Conservation (phyloP, 805 yeast species). For the Alloascoidea africana region DNA sequence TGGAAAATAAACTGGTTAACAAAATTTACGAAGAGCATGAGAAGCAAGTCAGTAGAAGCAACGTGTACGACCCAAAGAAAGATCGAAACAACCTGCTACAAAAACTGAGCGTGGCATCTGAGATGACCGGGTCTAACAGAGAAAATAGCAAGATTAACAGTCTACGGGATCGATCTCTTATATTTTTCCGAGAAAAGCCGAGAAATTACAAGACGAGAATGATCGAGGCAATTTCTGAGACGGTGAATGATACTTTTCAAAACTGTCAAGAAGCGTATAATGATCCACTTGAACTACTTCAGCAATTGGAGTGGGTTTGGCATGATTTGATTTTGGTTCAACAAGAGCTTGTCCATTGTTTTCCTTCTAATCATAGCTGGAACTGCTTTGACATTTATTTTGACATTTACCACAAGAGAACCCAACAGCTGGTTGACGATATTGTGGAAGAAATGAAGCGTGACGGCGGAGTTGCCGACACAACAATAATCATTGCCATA, state of each 20-base stretch:
- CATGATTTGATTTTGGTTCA: slow-evolving; percentile 60
- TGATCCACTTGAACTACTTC: slow-evolving; percentile 40
- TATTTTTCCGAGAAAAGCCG: slow-evolving; percentile 13
- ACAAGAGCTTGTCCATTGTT: slow-evolving; percentile 37
- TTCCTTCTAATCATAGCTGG: slow-evolving; percentile 60
- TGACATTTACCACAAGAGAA: slow-evolving; percentile 48
- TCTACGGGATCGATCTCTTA: slow-evolving; percentile 11
- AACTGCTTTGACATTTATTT: slow-evolving; percentile 45
- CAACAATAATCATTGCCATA: slow-evolving; percentile 43
- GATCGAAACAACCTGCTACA: slow-evolving; percentile 1
- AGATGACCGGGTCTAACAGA: slow-evolving; percentile 3
- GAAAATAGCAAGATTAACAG: slow-evolving; percentile 15
- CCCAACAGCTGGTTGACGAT: slow-evolving; percentile 48
- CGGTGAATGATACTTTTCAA: slow-evolving; percentile 52
- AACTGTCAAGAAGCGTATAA: slow-evolving; percentile 43
- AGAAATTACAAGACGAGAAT: slow-evolving; percentile 53
- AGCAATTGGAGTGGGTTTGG: slow-evolving; percentile 70
- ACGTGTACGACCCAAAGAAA: slow-evolving; percentile 1
- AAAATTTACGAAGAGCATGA: slow-evolving; percentile 18
- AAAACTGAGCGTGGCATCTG: slow-evolving; percentile 9
- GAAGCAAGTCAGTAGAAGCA: slow-evolving; percentile 2
- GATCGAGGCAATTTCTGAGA: slow-evolving; percentile 37
- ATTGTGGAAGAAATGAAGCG: slow-evolving; percentile 29
- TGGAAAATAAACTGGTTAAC: slow-evolving; percentile 27
- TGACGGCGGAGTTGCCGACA: slow-evolving; percentile 73